Evolutionary conservation across 1,139 yeast species (phyloP), one percentile per base, ranked within the genome.

Genomic region (Geotrichum candidum): DNA sequence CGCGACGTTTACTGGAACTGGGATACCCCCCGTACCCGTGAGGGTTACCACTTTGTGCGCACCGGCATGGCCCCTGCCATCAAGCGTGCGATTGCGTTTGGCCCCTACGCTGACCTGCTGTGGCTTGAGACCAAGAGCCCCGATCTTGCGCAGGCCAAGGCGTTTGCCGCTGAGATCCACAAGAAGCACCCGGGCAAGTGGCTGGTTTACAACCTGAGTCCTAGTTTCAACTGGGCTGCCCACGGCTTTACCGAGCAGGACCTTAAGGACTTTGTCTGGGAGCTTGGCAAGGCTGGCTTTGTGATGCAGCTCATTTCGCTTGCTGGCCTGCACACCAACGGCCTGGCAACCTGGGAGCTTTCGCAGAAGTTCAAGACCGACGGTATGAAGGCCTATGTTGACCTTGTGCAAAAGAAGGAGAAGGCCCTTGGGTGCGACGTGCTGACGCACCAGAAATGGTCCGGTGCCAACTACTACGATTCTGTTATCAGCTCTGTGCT

Each of bases 101-200:
- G 85, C 1, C 87, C 86, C 11, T 82, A 81, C 64, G 78, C 86
- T 1, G 87, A 84, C 63, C 68, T 82, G 68, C 68, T 84, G 45
- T 84, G 87, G 87, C 73, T 83, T 27, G 86, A 84, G 70, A 82
- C 87, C 29, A 82, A 82, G 71, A 77, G 78, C 15, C 87, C 87
- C 15, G 78, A 83, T 65, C 70, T 83, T 29, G 68, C 74, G 56
- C 84, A 83, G 68, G 86, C 87, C 7, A 74, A 73, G 63, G 73
- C 71, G 3, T 81, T 84, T 70, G 84, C 86, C 18, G 69, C 71
- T 22, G 71, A 73, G 59, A 80, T 84, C 63, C 84, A 79, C 63
- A 75, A 73, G 22, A 68, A 75, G 50, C 77, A 73, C 67, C 87
- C 87, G n/a, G 77, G 79, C 35, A 81, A 79, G 68, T 81, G 82